Evolutionary conservation across 1,139 yeast genomes (phyloP).

Genomic region (Protomyces arabidopsidicola): DNA sequence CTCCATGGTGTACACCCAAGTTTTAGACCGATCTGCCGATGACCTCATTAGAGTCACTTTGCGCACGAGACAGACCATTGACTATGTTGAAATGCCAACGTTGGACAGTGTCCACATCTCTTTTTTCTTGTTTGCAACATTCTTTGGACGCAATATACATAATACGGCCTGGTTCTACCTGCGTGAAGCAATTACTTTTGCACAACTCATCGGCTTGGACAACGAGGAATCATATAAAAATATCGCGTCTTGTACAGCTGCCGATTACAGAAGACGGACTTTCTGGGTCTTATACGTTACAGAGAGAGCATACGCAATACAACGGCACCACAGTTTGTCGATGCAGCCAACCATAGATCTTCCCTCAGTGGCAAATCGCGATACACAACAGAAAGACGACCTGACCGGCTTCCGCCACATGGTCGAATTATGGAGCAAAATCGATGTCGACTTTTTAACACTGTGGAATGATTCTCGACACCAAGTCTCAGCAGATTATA

Average conservation of each 20-base stretch:
- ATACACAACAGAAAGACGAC: neutral
- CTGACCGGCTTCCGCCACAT: slow-evolving; percentile 18
- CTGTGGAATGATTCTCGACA: slow-evolving; percentile 16
- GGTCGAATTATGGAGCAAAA: slow-evolving; percentile 22
- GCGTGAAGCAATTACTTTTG: slow-evolving; percentile 34
- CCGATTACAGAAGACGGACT: slow-evolving; percentile 4
- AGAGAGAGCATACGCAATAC: slow-evolving; percentile 22
- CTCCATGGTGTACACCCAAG: slow-evolving; percentile 32
- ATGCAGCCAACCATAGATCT: slow-evolving; percentile 21
- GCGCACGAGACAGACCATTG: slow-evolving; percentile 29
- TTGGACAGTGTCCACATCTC: slow-evolving; percentile 32
- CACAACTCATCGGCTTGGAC: slow-evolving; percentile 33
- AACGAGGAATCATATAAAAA: slow-evolving; percentile 29
- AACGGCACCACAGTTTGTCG: slow-evolving; percentile 12
- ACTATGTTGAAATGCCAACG: slow-evolving; percentile 29
- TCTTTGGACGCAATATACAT: slow-evolving; percentile 26
- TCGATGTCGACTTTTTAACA: slow-evolving; percentile 12
- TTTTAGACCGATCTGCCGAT: slow-evolving; percentile 27
- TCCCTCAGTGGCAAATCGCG: slow-evolving; percentile 1
- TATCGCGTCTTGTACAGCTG: slow-evolving; percentile 1
- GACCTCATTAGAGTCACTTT: slow-evolving; percentile 28
- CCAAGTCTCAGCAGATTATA: slow-evolving; percentile 10
- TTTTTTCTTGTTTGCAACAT: slow-evolving; percentile 33
- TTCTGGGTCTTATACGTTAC: slow-evolving; percentile 26
- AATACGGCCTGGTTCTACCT: slow-evolving; percentile 32